Conservation (phyloP, 2,329 filamentous ascomycete species). For the Trichophyton mentagrophytes region DNA sequence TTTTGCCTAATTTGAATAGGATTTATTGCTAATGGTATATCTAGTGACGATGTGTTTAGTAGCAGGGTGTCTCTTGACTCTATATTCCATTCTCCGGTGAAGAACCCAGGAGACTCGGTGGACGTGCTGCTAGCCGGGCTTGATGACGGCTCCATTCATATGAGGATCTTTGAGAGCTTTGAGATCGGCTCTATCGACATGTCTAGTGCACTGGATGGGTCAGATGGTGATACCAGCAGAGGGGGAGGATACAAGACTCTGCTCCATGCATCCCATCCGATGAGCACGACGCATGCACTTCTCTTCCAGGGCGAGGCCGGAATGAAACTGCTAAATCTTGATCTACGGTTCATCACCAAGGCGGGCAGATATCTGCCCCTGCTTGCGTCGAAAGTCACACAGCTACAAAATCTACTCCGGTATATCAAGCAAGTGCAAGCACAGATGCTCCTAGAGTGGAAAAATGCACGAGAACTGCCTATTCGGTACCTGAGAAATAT, state of each 20-base stretch:
- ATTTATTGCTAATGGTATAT: slow-evolving; percentile 16
- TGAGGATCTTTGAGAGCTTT: slow-evolving; percentile 78
- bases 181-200: slow-evolving; percentile 51
- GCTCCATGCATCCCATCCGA: slow-evolving; percentile 57
- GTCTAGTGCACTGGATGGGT: slow-evolving; percentile 6
- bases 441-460: slow-evolving; percentile 72
- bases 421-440: slow-evolving; percentile 72
- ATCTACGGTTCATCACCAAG: slow-evolving; percentile 68
- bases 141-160: slow-evolving; percentile 55
- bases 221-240: slow-evolving; percentile 24
- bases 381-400: slow-evolving; percentile 74
- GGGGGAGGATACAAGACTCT: slow-evolving; percentile 33
- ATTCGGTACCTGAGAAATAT: slow-evolving; percentile 64
- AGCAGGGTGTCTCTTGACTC: slow-evolving; percentile 56
- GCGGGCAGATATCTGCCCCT: slow-evolving; percentile 66
- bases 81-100: slow-evolving; percentile 50
- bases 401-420: slow-evolving; percentile 70
- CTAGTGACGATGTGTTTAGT: slow-evolving; percentile 50
- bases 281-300: slow-evolving; percentile 63
- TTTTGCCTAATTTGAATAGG: too few species aligned
- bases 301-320: slow-evolving; percentile 36
- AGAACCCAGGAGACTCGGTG: slow-evolving; percentile 58
- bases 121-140: slow-evolving; percentile 68
- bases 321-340: slow-evolving; percentile 54
- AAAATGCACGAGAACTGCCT: slow-evolving; percentile 67